Percentiles rank a stretch among this genome's conserved stretches.
These are phyloP conservation scores for Lumnitzera littorea DNA, from an alignment of 345 rosid species.

Conservation along the genomic window DNA sequence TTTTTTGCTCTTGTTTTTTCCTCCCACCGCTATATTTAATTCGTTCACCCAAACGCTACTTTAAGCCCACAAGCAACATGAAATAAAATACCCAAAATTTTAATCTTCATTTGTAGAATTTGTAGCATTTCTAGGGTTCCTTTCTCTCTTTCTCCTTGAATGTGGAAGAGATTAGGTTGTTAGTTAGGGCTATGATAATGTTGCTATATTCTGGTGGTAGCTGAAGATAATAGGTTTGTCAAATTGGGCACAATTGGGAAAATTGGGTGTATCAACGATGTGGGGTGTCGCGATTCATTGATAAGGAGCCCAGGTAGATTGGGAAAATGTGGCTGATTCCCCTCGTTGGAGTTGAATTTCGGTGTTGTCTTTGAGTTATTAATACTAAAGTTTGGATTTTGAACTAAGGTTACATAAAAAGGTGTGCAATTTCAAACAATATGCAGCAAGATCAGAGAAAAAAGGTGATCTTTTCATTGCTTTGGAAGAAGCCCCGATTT, in stretches of 20 bases:
- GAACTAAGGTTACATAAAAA: background rate
- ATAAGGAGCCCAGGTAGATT: slow-evolving; percentile 63
- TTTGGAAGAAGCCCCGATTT: background rate
- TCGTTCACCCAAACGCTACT: background rate
- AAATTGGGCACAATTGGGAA: background rate
- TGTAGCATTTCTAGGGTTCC: no score
- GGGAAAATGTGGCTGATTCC: slow-evolving; percentile 79
- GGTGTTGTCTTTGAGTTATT: background rate
- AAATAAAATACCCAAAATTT: background rate
- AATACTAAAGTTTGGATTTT: background rate
- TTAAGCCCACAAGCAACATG: background rate
- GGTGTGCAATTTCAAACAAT: slow-evolving; percentile 4
- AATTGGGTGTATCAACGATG: slow-evolving; percentile 41
- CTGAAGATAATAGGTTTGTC: background rate
- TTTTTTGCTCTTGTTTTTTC: background rate
- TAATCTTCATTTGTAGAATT: slow-evolving; percentile 1
- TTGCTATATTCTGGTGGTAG: background rate
- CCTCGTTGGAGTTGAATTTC: background rate
- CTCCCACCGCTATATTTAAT: background rate
- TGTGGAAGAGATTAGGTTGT: slow-evolving; percentile 3
- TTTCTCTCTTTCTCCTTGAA: background rate
- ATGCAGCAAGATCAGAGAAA: slow-evolving; percentile 82
- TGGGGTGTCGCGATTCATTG: slow-evolving; percentile 44
- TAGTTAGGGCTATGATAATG: background rate
- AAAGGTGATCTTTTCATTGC: slow-evolving; percentile 41